Evolutionary conservation across 202 grass and related monocot species (phyloP), one percentile per base, ranked within the genome.

Genomic region (Carex sylvatica): DNA sequence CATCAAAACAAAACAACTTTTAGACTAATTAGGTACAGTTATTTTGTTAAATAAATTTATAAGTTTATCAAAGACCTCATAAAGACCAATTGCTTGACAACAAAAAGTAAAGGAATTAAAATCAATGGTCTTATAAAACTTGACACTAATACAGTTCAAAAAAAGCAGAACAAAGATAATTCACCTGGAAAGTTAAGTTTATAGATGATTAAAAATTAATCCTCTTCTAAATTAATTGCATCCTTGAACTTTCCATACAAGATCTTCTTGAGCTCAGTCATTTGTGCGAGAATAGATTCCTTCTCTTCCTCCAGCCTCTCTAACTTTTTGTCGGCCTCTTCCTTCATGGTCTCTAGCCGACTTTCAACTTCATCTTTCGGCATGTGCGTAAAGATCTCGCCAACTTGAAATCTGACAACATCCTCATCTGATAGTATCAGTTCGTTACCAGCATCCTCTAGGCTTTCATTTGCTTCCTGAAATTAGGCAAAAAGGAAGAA

Each of bases 201-300:
- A 63, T 2, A 26, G 24, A 2, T 56, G 58, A 77, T 12, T 33
- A 8, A 70, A 58, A 36, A 74, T 62, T 81, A 99, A 85, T 99
- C 97, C 81, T 99, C 97, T 87, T 99, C 97, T 81, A 99, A 84
- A 87, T 99, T 99, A 81, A 99, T 99, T 61, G 97, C 92, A 10
- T 99, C 89, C 83, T 90, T 93, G 75, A 99, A 99, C 66, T 99
- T 99, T 19, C 83, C 97, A 11, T 99, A 96, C 65, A 99, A 82
- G 58, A 99, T 90, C 83, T 92, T 94, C 88, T 96, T 96, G 54
- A 99, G 86, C 64, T 91, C 93, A 56, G 81, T 89, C 93, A 99
- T 99, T 86, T 91, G 97, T 6, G 87, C 79, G 3, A 99, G 58
- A 44, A 99, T 83, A 59, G 83, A 86, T 86, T 95, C 89, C 75